Evolutionary conservation across 192 early-diverging fungal species (phyloP).

Genomic region (Coemansia javaensis): DNA sequence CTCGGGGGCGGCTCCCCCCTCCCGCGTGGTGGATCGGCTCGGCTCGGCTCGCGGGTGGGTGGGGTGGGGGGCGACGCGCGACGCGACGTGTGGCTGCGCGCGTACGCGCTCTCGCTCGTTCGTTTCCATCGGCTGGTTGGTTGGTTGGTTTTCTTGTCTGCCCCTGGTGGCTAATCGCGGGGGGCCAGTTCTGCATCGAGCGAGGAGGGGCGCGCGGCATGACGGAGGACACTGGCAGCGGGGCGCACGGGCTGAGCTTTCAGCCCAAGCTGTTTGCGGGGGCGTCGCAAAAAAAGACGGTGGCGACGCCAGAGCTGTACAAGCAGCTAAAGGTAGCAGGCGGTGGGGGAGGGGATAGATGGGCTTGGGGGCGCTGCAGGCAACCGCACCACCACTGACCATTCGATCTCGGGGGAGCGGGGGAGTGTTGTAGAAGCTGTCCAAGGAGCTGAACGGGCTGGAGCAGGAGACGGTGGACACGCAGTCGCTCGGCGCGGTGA

Average conservation of each 20-base stretch:
- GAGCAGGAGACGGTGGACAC: constrained; percentile 75
- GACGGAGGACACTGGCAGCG: constrained; percentile 36
- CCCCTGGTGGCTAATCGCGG: no score
- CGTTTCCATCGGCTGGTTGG: background rate
- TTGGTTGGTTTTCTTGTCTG: no score
- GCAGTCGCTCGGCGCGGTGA: constrained; percentile 59
- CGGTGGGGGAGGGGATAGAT: background rate
- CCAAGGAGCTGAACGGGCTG: constrained; percentile 61
- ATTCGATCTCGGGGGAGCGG: background rate
- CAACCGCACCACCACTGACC: background rate
- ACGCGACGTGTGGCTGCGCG: no score
- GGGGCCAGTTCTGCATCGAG: no score
- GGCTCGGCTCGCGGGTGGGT: constrained; percentile 3
- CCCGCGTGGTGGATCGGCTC: constrained; percentile 8
- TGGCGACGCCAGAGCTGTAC: constrained; percentile 39
- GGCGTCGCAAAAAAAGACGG: constrained; percentile 38
- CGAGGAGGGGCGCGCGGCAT: no score
- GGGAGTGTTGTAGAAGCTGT: constrained; percentile 58
- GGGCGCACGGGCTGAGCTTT: constrained; percentile 39
- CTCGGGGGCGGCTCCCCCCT: background rate
- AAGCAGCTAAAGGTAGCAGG: constrained; percentile 50
- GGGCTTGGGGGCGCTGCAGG: background rate
- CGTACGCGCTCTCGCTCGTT: background rate
- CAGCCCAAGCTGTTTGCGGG: constrained; percentile 46
- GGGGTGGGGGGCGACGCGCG: no score